Evolutionary conservation across 257 asterid species (phyloP).

Genomic region (Primulina eburnea): DNA sequence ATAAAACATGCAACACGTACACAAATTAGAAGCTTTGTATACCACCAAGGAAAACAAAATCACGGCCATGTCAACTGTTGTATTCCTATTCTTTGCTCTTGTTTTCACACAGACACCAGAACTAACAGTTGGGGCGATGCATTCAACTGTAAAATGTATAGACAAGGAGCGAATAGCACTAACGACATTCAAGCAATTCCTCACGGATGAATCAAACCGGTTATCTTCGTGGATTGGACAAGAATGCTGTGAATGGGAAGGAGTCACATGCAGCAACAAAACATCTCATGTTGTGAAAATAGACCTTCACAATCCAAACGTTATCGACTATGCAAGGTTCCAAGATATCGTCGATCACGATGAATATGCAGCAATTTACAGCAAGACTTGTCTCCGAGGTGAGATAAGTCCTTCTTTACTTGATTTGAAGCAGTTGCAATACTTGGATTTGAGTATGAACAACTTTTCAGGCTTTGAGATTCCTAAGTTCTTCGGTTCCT

Average conservation of each 20-base stretch:
- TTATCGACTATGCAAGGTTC: neutral
- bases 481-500: neutral
- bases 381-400: neutral
- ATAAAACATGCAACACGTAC: neutral
- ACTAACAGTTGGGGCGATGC: neutral
- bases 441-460: constrained; percentile 1
- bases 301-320: neutral
- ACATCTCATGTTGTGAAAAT: neutral
- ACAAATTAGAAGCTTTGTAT: neutral
- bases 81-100: neutral
- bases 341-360: neutral
- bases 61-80: neutral
- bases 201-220: neutral
- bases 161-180: neutral
- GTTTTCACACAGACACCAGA: neutral
- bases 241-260: neutral
- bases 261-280: neutral
- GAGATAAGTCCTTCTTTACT: neutral
- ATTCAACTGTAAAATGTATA: neutral
- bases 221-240: neutral
- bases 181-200: neutral
- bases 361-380: neutral
- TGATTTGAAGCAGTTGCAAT: neutral
- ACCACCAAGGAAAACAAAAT: neutral
- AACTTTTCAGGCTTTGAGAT: neutral